Base-by-base conservation (phyloP, 1,284 basidiomycete genomes). In the Tilletia setariae region DNA sequence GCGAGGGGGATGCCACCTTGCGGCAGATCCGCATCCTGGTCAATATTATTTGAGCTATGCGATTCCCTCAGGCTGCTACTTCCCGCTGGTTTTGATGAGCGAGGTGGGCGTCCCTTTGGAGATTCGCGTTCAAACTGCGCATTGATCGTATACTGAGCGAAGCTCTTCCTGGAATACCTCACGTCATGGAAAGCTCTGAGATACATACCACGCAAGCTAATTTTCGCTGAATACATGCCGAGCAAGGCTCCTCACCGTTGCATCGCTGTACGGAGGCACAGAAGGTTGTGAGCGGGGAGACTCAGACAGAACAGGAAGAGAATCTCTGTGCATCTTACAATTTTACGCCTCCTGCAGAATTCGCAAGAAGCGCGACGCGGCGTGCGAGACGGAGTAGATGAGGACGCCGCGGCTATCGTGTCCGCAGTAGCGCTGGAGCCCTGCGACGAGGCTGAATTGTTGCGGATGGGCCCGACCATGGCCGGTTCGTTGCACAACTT, bases 361-460 rank as follows among this genome's bases (percentile, higher is more conserved):
- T 61, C 56, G 56, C 56, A 61, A 4, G 56, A 61, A 30, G 56
- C 56, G 28, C 56, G 56, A 30, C 56, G 56, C 3, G 56, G 56
- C 15, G 56, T 61, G 28, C 16, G 46, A 7, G n/a, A 40, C 16
- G 28, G 8, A 16, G 30, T 16, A 19, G 32, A 32, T 19, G 56
- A 25, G 30, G 51, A 13, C 7, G 51, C 2, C 28, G 51, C 25
- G 51, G 56, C 8, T 61, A 30, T 19, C 3, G 56, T n/a, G 28
- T 19, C 15, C 56, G 56, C 28, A 16, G 7, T 8, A 30, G 56
- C 19, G 19, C n/a, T 32, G 56, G 56, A 9, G n/a, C 35, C 35
- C 35, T 40, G 35, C 35, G 35, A 40, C 35, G 56, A 40, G 28
- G 13, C 1, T 28, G 13, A n/a, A 40, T 40, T 40, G 35, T 11